These are phyloP conservation scores for Phytophthora boehmeriae DNA, from an alignment of 352 stramenopile species.

Conservation along the genomic window DNA sequence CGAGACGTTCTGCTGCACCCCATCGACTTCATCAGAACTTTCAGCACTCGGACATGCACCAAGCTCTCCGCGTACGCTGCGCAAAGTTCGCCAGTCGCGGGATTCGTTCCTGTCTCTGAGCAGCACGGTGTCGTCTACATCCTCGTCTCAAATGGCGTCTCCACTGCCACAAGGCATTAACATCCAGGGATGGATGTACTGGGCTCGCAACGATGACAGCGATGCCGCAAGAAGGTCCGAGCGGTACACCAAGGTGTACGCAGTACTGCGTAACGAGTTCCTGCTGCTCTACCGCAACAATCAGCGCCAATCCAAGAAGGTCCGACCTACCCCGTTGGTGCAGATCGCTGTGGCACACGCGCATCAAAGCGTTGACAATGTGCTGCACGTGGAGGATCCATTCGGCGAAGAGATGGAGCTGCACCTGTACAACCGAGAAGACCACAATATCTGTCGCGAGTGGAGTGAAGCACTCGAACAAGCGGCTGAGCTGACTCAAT, in stretches of 20 bases:
- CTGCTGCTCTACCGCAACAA: conserved; percentile 67
- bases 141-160: conserved; percentile 29
- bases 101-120: conserved; percentile 33
- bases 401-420: conserved; percentile 79
- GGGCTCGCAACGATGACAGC: conserved; percentile 43
- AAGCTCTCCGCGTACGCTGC: conserved; percentile 3
- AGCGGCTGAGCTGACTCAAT: conserved; percentile 57
- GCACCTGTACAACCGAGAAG: conserved; percentile 65
- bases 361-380: conserved; percentile 44
- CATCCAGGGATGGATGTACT: conserved; percentile 81
- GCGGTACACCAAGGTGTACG: conserved; percentile 78
- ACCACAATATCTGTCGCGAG: conserved; percentile 25
- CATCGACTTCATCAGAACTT: conserved; percentile 2
- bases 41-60: neutral
- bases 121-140: conserved; percentile 27
- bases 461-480: conserved; percentile 67
- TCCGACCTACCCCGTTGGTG: conserved; percentile 49
- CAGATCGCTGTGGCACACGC: conserved; percentile 69
- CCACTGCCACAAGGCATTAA: conserved; percentile 40
- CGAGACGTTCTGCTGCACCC: conserved; percentile 31
- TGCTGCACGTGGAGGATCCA: conserved; percentile 59
- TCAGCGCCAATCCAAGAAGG: conserved; percentile 43
- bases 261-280: conserved; percentile 71
- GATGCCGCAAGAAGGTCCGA: conserved; percentile 26
- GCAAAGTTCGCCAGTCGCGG: conserved; percentile 24